A percentile compares a stretch with the other conserved stretches of the same genome.
Conservation (phyloP, 768 basidiomycete species). For the Pulveroboletus sp. region DNA sequence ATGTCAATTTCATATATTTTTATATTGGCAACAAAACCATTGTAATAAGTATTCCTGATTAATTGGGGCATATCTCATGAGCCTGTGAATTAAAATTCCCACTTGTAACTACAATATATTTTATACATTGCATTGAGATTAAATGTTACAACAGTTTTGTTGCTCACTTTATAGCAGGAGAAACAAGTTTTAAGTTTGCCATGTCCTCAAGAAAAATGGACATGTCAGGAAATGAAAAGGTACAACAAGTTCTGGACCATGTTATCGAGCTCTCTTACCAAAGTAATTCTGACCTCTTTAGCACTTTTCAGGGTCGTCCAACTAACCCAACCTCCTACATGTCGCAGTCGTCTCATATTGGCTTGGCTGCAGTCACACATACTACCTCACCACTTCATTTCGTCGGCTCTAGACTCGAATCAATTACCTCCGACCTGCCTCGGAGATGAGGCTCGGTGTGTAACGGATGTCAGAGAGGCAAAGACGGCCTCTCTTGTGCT, state of each 20-base stretch:
- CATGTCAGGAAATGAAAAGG: slow-evolving; percentile 54
- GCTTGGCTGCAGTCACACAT: slow-evolving; percentile 60
- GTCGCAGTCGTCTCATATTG: slow-evolving; percentile 37
- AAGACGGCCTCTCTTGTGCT: slow-evolving; percentile 54
- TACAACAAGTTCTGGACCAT: slow-evolving; percentile 40
- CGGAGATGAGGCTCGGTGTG: slow-evolving; percentile 64
- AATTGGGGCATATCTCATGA: too few species aligned
- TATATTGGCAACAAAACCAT: too few species aligned
- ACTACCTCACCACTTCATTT: slow-evolving; percentile 59
- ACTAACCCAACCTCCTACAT: slow-evolving; percentile 52
- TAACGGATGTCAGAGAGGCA: slow-evolving; percentile 52
- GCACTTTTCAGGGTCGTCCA: slow-evolving; percentile 5
- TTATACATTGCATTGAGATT: too few species aligned
- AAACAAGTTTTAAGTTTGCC: slow-evolving; percentile 44
- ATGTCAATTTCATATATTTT: too few species aligned
- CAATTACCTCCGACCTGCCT: slow-evolving; percentile 66
- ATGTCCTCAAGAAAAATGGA: slow-evolving; percentile 39
- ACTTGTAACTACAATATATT: too few species aligned
- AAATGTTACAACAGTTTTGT: too few species aligned
- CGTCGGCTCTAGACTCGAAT: slow-evolving; percentile 49
- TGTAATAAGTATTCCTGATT: too few species aligned
- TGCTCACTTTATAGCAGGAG: too few species aligned
- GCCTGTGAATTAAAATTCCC: too few species aligned
- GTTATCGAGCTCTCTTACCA: slow-evolving; percentile 41
- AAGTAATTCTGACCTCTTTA: slow-evolving; percentile 4